Conservation (phyloP, 441 rosid genomes). For the Populus hybrid region DNA sequence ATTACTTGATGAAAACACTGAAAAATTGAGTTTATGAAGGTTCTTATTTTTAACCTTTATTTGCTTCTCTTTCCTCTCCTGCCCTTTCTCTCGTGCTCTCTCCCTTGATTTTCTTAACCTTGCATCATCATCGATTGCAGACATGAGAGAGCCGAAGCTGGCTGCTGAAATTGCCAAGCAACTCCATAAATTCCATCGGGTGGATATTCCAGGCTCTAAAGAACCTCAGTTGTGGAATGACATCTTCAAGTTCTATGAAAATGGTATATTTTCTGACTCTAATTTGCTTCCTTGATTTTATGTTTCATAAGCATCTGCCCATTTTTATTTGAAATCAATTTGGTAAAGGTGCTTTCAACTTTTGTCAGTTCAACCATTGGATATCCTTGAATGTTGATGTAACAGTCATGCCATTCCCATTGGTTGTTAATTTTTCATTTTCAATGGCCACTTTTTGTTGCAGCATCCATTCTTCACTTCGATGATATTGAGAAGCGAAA, state of each 20-base stretch:
- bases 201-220: constrained; percentile 82
- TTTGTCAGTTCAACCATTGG: not conserved
- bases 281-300: not conserved
- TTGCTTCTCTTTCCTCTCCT: not conserved
- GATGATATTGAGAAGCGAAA: constrained; percentile 68
- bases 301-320: not conserved
- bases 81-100: not conserved
- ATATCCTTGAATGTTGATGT: not conserved
- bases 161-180: constrained; percentile 85
- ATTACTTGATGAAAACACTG: not conserved
- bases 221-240: constrained; percentile 96
- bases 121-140: constrained; percentile 34
- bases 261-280: constrained; percentile 41
- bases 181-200: constrained; percentile 74
- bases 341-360: not conserved
- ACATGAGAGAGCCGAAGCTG: constrained; percentile 75
- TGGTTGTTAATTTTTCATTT: constrained; percentile 14
- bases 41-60: constrained; percentile 3
- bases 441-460: constrained; percentile 24
- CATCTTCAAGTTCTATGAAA: constrained; percentile 76
- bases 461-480: constrained; percentile 74
- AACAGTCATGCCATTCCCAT: not conserved
- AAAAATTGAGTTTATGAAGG: not conserved
- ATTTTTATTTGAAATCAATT: not conserved
- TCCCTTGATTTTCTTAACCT: not conserved